phyloP scores from a whole-genome alignment of 345 rosid genomes.

The Lepidium aucheri region DNA sequence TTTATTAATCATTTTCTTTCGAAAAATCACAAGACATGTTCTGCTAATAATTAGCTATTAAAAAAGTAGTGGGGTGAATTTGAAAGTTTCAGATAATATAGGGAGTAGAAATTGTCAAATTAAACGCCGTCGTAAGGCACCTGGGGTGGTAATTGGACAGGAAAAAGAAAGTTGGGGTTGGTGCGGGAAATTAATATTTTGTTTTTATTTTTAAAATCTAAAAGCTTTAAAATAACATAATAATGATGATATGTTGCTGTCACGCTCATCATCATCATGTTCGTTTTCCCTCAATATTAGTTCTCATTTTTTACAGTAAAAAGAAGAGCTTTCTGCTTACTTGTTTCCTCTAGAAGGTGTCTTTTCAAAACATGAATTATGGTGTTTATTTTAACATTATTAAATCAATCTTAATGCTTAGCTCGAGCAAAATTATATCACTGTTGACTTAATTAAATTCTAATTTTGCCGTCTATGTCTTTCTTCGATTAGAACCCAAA shows the following conservation, averaged over 20 bases:
- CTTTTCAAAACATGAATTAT: constrained; percentile 13
- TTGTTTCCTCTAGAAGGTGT: constrained; percentile 33
- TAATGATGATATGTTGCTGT: constrained; percentile 59
- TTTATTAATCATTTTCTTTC: background rate
- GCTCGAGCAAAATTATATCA: too few relatives aligned
- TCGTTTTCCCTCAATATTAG: constrained; percentile 1
- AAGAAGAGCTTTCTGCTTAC: constrained; percentile 1
- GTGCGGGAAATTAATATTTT: constrained; percentile 5
- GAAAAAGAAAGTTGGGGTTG: constrained; percentile 12
- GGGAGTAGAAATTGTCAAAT: background rate
- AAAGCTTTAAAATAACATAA: constrained; percentile 25
- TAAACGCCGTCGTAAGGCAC: constrained; percentile 23
- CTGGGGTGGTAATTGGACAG: constrained; percentile 16
- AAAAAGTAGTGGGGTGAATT: constrained; percentile 1
- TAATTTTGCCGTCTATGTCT: too few relatives aligned
- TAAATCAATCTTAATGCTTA: background rate
- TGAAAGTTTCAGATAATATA: background rate
- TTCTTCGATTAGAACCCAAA: too few relatives aligned
- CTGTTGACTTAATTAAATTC: too few relatives aligned
- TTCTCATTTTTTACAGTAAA: background rate
- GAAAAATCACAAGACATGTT: background rate
- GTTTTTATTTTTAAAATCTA: background rate
- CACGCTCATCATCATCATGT: constrained; percentile 50
- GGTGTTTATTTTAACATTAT: constrained; percentile 1
- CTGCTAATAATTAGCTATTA: background rate